Percentiles rank a stretch among this genome's conserved stretches.
Conservation (phyloP, 306 rosid genomes). For the Castanea sativa region DNA sequence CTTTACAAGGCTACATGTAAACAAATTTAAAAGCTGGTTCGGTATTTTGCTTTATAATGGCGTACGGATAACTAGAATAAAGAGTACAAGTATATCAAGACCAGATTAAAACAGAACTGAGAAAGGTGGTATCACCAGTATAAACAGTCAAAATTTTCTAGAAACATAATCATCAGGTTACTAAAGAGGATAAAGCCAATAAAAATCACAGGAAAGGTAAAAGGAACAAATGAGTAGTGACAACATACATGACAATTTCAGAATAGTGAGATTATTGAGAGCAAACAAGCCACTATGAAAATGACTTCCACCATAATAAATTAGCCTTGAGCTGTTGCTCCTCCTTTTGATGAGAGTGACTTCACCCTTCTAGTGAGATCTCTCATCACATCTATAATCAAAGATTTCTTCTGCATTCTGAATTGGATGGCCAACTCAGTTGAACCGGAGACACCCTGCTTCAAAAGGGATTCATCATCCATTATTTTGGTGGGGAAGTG, state of each 20-base stretch:
- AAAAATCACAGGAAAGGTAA: background rate
- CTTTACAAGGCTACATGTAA: too few species aligned
- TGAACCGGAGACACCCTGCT: constrained; percentile 53
- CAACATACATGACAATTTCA: background rate
- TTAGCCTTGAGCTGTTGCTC: constrained; percentile 41
- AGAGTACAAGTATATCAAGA: background rate
- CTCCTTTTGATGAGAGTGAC: constrained; percentile 56
- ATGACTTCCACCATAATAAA: background rate
- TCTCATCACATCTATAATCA: constrained; percentile 71
- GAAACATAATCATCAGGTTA: background rate
- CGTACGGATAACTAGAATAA: background rate
- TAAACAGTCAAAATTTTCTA: background rate
- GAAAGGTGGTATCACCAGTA: background rate
- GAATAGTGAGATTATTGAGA: background rate
- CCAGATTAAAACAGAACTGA: background rate
- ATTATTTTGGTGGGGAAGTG: constrained; percentile 90
- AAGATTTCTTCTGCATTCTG: constrained; percentile 80
- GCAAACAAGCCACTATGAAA: background rate
- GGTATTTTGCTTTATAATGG: background rate
- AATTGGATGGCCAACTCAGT: constrained; percentile 69
- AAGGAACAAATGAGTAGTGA: background rate
- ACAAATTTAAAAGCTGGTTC: background rate
- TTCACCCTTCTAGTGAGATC: constrained; percentile 76
- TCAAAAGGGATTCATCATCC: constrained; percentile 77
- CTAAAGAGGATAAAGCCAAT: background rate